A percentile compares a stretch with the other conserved stretches of the same genome.
Evolutionary conservation across 1,139 yeast genomes (phyloP).

Genomic region (Sugiyamaella novakii): DNA sequence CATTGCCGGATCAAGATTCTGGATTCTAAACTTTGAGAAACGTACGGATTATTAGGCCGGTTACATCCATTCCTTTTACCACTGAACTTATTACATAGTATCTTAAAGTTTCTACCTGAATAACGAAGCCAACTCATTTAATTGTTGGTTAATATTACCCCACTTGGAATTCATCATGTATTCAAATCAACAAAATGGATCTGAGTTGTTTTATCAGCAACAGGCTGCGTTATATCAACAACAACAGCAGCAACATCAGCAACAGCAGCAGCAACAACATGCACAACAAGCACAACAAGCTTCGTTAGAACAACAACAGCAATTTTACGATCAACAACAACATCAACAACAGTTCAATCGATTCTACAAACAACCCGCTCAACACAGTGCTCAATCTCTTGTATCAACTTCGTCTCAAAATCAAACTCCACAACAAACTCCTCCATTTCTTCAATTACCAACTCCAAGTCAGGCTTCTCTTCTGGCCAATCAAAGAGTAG

Average conservation of each 20-base stretch:
- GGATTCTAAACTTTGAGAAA: too few relatives aligned
- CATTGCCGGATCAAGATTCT: too few relatives aligned
- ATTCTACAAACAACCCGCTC: slow-evolving; percentile 31
- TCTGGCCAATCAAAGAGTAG: slow-evolving; percentile 30
- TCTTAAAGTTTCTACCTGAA: too few relatives aligned
- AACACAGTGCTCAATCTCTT: slow-evolving; percentile 30
- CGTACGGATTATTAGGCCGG: too few relatives aligned
- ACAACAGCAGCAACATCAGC: slow-evolving; percentile 20
- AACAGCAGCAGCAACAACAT: slow-evolving; percentile 24
- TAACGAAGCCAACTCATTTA: too few relatives aligned
- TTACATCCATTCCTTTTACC: too few relatives aligned
- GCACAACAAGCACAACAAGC: slow-evolving; percentile 16
- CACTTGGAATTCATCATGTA: slow-evolving; percentile 17
- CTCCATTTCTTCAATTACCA: slow-evolving; percentile 35
- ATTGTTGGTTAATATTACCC: too few relatives aligned
- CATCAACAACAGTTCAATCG: slow-evolving; percentile 23
- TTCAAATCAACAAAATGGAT: slow-evolving; percentile 28
- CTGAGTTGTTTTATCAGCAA: slow-evolving; percentile 33
- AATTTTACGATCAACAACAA: slow-evolving; percentile 17
- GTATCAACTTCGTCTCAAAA: slow-evolving; percentile 27
- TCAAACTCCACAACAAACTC: slow-evolving; percentile 14
- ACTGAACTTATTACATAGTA: too few relatives aligned
- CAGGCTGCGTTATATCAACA: slow-evolving; percentile 12
- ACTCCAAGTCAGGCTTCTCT: slow-evolving; percentile 35
- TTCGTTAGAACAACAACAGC: slow-evolving; percentile 14